Evolutionary conservation across 768 basidiomycete species (phyloP).

Genomic region (Naganishia randhawae): DNA sequence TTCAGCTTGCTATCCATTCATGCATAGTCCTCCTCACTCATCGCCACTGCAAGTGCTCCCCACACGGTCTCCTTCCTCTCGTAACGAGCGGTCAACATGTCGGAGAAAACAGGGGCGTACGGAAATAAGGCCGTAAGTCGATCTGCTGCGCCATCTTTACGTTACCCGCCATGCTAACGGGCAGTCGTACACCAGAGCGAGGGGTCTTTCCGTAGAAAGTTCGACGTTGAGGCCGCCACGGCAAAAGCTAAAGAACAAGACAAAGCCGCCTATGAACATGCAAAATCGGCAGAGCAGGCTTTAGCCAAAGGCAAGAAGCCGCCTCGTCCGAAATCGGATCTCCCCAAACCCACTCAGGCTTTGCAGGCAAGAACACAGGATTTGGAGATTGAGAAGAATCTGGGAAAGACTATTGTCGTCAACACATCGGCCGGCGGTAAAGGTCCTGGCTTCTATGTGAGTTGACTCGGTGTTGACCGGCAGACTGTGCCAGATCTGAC

Average conservation of each 20-base stretch:
- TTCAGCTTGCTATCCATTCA: neutral
- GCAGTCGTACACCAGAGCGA: neutral
- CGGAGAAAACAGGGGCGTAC: constrained; percentile 16
- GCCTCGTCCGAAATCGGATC: constrained; percentile 33
- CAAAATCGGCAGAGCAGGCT: constrained; percentile 57
- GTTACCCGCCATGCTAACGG: too few relatives aligned
- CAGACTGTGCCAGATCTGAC: neutral
- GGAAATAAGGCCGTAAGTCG: constrained; percentile 16
- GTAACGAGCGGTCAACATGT: constrained; percentile 12
- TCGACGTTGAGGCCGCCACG: constrained; percentile 73
- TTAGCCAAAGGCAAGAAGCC: constrained; percentile 54
- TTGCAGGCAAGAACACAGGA: constrained; percentile 82
- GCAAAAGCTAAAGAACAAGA: constrained; percentile 50
- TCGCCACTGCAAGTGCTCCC: too few relatives aligned
- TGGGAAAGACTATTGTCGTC: constrained; percentile 91
- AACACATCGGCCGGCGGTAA: constrained; percentile 56
- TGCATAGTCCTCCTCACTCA: neutral
- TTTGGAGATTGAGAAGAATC: constrained; percentile 89
- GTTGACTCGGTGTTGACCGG: constrained; percentile 19
- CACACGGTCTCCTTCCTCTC: too few relatives aligned
- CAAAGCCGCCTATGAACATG: constrained; percentile 70
- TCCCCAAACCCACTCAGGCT: constrained; percentile 88
- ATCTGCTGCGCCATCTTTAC: neutral
- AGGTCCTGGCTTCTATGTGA: constrained; percentile 76
- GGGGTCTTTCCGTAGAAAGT: constrained; percentile 62